Evolutionary conservation across 2,329 filamentous ascomycete species (phyloP).

Genomic region (Stachybotrys echinatus): DNA sequence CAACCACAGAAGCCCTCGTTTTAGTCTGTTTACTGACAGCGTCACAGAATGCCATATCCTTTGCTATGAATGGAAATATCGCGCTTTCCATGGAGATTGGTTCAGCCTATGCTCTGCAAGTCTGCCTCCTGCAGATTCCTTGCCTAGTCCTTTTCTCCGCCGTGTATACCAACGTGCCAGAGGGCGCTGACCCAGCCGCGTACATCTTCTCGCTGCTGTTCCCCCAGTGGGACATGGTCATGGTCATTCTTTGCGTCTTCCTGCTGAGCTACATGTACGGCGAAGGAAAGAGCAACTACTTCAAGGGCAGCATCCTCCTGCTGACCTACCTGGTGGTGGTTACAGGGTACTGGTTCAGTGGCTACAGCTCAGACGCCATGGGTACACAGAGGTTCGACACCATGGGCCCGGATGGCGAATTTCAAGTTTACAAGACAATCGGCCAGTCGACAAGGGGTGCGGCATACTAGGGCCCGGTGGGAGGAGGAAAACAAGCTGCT

Average conservation of each 20-base stretch:
- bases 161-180: slow-evolving; percentile 49
- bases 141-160: slow-evolving; percentile 89
- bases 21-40: neutral
- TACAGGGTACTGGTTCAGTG: slow-evolving; percentile 83
- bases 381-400: slow-evolving; percentile 47
- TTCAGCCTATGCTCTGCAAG: slow-evolving; percentile 92
- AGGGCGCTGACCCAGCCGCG: slow-evolving; percentile 33
- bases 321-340: slow-evolving; percentile 90
- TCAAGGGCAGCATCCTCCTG: slow-evolving; percentile 94
- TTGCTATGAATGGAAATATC: slow-evolving; percentile 99
- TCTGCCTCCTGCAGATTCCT: slow-evolving; percentile 90
- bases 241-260: slow-evolving; percentile 92
- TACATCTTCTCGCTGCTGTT: slow-evolving; percentile 86
- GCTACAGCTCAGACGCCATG: slow-evolving; percentile 41
- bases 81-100: slow-evolving; percentile 98
- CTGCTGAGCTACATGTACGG: slow-evolving; percentile 96
- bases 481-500: slow-evolving; percentile 7
- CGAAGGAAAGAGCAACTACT: slow-evolving; percentile 99
- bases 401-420: slow-evolving; percentile 44
- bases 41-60: slow-evolving; percentile 86
- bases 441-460: slow-evolving; percentile 35
- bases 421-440: slow-evolving; percentile 48
- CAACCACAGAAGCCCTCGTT: slow-evolving; percentile 2
- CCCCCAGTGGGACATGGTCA: slow-evolving; percentile 99
- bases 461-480: slow-evolving; percentile 13